Evolutionary conservation across 371 early-diverging fungal genomes (phyloP).

Genomic region (Phascolomyces articulosus): DNA sequence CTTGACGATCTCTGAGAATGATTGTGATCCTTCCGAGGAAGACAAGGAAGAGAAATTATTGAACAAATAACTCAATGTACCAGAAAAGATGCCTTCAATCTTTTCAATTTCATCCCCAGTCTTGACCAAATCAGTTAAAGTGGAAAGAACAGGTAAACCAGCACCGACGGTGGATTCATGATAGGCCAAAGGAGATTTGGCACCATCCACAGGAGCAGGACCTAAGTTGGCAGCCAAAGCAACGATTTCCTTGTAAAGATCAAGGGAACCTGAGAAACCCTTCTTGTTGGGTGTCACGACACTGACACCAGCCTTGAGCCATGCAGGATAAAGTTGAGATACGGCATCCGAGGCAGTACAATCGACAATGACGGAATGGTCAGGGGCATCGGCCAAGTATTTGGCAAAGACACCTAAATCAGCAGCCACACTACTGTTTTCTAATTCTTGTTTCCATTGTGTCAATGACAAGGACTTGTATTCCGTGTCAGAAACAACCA

Average conservation of each 20-base stretch:
- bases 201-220: background rate
- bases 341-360: slow-evolving; percentile 87
- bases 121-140: slow-evolving; percentile 85
- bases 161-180: slow-evolving; percentile 99
- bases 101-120: slow-evolving; percentile 91
- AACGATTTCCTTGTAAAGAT: slow-evolving; percentile 75
- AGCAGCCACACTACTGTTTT: slow-evolving; percentile 27
- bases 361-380: slow-evolving; percentile 81
- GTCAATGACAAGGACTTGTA: slow-evolving; percentile 30
- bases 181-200: slow-evolving; percentile 62
- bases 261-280: slow-evolving; percentile 80
- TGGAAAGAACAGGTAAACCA: slow-evolving; percentile 94
- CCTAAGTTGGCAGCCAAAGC: slow-evolving; percentile 45
- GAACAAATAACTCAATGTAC: slow-evolving; percentile 95
- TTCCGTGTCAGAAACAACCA: slow-evolving; percentile 53
- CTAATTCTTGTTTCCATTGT: slow-evolving; percentile 36
- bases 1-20: slow-evolving; percentile 88
- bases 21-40: slow-evolving; percentile 41
- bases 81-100: slow-evolving; percentile 97
- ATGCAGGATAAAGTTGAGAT: slow-evolving; percentile 81
- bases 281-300: slow-evolving; percentile 98
- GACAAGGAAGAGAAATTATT: slow-evolving; percentile 84
- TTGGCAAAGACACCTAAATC: slow-evolving; percentile 58
- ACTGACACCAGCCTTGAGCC: slow-evolving; percentile 80
- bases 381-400: slow-evolving; percentile 48